Percentiles rank a stretch among this genome's conserved stretches.
phyloP scores from a whole-genome alignment of 2,329 filamentous ascomycete species.

The Diaporthe vaccinii region DNA sequence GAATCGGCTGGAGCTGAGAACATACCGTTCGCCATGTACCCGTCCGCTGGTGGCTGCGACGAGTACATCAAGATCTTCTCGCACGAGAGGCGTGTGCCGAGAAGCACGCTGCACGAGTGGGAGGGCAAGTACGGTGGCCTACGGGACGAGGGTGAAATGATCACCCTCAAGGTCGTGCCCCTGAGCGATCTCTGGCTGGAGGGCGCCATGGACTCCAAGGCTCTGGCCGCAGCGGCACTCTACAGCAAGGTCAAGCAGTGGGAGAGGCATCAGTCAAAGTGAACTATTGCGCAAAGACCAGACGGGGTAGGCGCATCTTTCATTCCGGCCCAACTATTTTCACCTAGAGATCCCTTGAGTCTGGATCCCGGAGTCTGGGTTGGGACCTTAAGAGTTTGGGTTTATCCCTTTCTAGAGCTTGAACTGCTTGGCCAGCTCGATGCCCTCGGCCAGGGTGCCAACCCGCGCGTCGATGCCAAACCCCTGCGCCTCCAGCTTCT shows the following conservation, averaged over 20 bases:
- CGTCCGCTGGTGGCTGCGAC: slow-evolving; percentile 71
- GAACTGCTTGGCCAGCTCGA: slow-evolving; percentile 76
- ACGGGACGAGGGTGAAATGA: slow-evolving; percentile 71
- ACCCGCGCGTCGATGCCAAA: slow-evolving; percentile 85
- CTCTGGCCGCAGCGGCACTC: slow-evolving; percentile 69
- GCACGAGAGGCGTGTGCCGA: slow-evolving; percentile 65
- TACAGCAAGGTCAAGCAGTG: slow-evolving; percentile 51
- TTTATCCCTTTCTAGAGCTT: slow-evolving; percentile 52
- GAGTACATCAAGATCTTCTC: slow-evolving; percentile 72
- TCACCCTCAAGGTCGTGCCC: slow-evolving; percentile 70
- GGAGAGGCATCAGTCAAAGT: slow-evolving; percentile 53
- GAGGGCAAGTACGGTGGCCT: slow-evolving; percentile 70
- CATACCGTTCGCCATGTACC: slow-evolving; percentile 65
- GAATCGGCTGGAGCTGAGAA: slow-evolving; percentile 48
- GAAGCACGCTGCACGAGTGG: slow-evolving; percentile 66
- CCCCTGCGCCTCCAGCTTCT: slow-evolving; percentile 76
- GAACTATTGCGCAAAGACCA: not conserved
- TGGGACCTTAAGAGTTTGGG: no score
- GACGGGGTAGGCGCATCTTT: not conserved
- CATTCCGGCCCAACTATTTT: not conserved
- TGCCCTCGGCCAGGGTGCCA: slow-evolving; percentile 82
- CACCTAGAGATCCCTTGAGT: not conserved
- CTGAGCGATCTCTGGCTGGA: slow-evolving; percentile 70
- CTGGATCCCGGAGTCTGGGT: not conserved
- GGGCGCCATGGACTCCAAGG: slow-evolving; percentile 70